Evolutionary conservation across 2,329 filamentous ascomycete species (phyloP).

Genomic region (Orbilia brochopaga): DNA sequence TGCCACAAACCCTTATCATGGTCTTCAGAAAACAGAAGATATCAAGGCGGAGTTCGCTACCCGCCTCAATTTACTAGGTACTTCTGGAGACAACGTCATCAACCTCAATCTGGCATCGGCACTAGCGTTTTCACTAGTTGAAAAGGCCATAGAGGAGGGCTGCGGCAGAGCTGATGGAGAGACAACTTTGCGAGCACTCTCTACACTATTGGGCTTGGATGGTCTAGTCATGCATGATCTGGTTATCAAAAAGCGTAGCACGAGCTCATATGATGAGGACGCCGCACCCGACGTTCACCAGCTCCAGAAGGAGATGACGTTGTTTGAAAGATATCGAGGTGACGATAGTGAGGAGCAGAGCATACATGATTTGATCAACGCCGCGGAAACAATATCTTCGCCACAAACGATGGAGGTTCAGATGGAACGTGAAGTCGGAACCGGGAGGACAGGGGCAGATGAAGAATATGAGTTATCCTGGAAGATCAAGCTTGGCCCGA

Average conservation of each 20-base stretch:
- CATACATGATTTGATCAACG: conserved; percentile 41
- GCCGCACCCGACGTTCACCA: conserved; percentile 37
- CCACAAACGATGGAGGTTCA: conserved; percentile 29
- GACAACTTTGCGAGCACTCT: conserved; percentile 21
- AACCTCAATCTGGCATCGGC: conserved; percentile 19
- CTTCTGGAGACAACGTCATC: conserved; percentile 21
- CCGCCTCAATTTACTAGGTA: conserved; percentile 17
- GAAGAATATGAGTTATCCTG: conserved; percentile 39
- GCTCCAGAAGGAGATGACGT: conserved; percentile 34
- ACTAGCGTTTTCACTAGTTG: conserved; percentile 36
- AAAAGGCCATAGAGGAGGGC: conserved; percentile 21
- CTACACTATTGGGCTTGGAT: conserved; percentile 37
- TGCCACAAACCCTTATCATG: conserved; percentile 32
- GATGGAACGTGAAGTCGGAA: conserved; percentile 19
- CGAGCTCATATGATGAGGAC: background rate
- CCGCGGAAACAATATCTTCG: conserved; percentile 26
- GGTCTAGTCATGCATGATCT: conserved; percentile 41
- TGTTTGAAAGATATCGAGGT: conserved; percentile 38
- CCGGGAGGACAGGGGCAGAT: background rate
- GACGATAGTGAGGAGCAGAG: conserved; percentile 37
- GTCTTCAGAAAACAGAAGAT: conserved; percentile 23
- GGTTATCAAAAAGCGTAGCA: conserved; percentile 24
- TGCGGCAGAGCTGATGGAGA: conserved; percentile 18
- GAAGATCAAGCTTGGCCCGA: conserved; percentile 43
- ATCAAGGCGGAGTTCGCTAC: conserved; percentile 39